Conservation (phyloP, 31 red algal genomes). For the Asparagopsis taxiformis region DNA sequence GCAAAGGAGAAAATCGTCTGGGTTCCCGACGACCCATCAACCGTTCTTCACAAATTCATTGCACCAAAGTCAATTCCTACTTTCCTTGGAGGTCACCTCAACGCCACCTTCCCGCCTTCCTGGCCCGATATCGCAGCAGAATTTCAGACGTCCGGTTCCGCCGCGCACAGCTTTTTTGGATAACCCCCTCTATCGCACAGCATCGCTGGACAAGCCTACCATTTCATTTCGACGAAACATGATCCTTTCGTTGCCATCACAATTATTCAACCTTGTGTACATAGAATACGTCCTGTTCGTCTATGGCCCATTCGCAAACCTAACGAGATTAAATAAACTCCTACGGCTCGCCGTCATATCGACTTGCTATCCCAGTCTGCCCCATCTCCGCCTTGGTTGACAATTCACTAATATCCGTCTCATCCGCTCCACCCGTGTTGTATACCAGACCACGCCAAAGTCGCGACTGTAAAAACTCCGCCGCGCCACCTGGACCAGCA, state of each 20-base stretch:
- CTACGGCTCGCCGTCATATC: slow-evolving; percentile 37
- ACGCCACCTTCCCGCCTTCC: slow-evolving; percentile 35
- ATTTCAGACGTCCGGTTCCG: background rate
- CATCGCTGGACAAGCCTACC: too few relatives aligned
- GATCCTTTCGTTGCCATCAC: too few relatives aligned
- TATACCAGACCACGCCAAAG: slow-evolving; percentile 57
- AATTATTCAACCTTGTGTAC: too few relatives aligned
- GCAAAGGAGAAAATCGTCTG: slow-evolving; percentile 64
- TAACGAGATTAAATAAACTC: too few relatives aligned
- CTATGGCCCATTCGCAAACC: too few relatives aligned
- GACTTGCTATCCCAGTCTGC: slow-evolving; percentile 43
- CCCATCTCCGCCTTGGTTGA: slow-evolving; percentile 21
- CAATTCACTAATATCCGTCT: slow-evolving; percentile 17
- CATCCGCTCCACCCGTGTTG: slow-evolving; percentile 30
- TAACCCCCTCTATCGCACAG: too few relatives aligned
- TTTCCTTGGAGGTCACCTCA: slow-evolving; percentile 55
- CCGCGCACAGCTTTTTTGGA: slow-evolving; percentile 6
- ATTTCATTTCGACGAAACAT: too few relatives aligned
- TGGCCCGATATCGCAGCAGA: slow-evolving; percentile 57
- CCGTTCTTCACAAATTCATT: slow-evolving; percentile 36
- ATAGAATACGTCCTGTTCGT: too few relatives aligned
- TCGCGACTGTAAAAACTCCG: slow-evolving; percentile 32
- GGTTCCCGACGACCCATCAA: slow-evolving; percentile 46
- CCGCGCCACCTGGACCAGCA: slow-evolving; percentile 14
- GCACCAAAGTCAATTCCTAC: slow-evolving; percentile 56